Base-by-base conservation (phyloP, 2,329 filamentous ascomycete genomes). In the Colletotrichum sansevieriae region DNA sequence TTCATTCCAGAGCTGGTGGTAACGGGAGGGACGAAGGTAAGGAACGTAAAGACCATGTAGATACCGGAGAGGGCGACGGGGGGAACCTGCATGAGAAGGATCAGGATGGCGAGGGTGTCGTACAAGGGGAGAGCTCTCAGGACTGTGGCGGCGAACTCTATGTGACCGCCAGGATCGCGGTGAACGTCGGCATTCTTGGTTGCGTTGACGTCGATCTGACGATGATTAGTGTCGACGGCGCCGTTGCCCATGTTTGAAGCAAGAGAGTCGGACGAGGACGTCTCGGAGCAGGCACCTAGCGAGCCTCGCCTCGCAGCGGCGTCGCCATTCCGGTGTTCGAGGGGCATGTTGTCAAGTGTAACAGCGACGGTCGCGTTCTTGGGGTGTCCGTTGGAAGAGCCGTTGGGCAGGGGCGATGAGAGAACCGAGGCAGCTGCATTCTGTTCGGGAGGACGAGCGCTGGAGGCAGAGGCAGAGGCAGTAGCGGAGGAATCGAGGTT, bases 51-150 rank as follows among this genome's bases (percentile, higher is more conserved):
- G 73, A 97, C 88, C 77, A 94, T 91, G 80, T 98, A 97, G 75
- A 97, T 93, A 78, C 94, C 86, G 72, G 94, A 95, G 75, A 98
- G 87, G 67, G 95, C 90, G 75, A 95, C 91, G 22, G 95, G 93
- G 35, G 95, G 95, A 10, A 98, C 89, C 78, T 97, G 95, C 81
- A 98, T 92, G 73, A 98, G 88, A 75, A 98, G 92, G 81, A 98
- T 97, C 79, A 98, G 90, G 76, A 98, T 97, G 78, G 95, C 94
- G 81, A 98, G 93, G 70, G 95, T 97, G 82, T 98, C 95, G 82
- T 94, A 92, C 77, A 97, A 90, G 62, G 95, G 95, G 75, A 95
- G 95, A 60, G 94, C 94, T 75, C 90, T 90, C 78, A 98, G 88
- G 75, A 98, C 95, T 63, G 94, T 97, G 73, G 93, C 88, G 71